phyloP scores from a whole-genome alignment of 805 yeast species.

The Teunomyces lycoperdinae region DNA sequence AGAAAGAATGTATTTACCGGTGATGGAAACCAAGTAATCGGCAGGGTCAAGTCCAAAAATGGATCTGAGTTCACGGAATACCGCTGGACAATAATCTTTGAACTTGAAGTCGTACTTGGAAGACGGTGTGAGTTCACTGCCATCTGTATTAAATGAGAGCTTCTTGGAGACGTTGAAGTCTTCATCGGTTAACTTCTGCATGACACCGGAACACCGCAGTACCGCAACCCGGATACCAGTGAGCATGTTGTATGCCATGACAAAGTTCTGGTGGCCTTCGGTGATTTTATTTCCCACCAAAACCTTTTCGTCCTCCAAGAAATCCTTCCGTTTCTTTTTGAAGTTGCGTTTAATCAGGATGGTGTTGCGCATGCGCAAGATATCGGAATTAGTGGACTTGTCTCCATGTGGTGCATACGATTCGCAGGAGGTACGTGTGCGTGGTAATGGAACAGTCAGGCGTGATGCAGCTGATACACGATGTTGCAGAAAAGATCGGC shows the following conservation, averaged over 20 bases:
- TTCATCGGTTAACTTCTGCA: constrained; percentile 63
- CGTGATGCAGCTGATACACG: not conserved
- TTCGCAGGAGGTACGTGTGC: not conserved
- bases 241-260: constrained; percentile 94
- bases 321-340: constrained; percentile 40
- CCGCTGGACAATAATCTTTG: constrained; percentile 94
- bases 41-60: constrained; percentile 91
- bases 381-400: constrained; percentile 37
- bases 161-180: constrained; percentile 77
- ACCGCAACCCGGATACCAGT: constrained; percentile 97
- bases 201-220: constrained; percentile 83
- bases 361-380: constrained; percentile 49
- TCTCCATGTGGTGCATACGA: constrained; percentile 15
- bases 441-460: not conserved
- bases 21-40: constrained; percentile 86
- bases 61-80: constrained; percentile 78
- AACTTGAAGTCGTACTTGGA: constrained; percentile 94
- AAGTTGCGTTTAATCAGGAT: constrained; percentile 42
- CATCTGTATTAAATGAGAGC: constrained; percentile 80
- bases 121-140: constrained; percentile 88
- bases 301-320: constrained; percentile 53
- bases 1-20: constrained; percentile 87
- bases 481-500: not conserved
- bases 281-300: constrained; percentile 77
- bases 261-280: constrained; percentile 92